Percentiles rank a stretch among this genome's conserved stretches.
Evolutionary conservation across 2,329 filamentous ascomycete genomes (phyloP).

Genomic region (Scedosporium aurantiacum): DNA sequence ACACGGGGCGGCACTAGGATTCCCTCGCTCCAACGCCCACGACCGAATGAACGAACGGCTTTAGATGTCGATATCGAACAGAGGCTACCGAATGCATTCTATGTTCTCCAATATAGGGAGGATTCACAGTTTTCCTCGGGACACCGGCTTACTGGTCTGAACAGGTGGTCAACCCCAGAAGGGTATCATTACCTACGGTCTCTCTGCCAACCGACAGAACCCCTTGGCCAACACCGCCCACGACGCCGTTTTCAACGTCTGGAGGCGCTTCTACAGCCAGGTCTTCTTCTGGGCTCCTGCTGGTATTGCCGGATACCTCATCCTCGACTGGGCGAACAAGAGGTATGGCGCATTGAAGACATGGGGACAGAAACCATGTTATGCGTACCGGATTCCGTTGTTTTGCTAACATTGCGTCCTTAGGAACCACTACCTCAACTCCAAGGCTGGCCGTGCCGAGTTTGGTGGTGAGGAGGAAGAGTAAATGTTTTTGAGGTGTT

Average conservation of each 20-base stretch:
- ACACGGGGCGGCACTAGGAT: background rate
- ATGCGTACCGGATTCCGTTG: background rate
- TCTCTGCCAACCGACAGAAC: slow-evolving; percentile 82
- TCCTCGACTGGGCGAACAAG: slow-evolving; percentile 85
- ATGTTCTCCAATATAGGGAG: background rate
- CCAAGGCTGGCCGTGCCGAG: slow-evolving; percentile 59
- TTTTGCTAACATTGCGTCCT: slow-evolving; percentile 9
- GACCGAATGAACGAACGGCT: background rate
- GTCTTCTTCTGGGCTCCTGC: slow-evolving; percentile 82
- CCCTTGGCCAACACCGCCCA: slow-evolving; percentile 67
- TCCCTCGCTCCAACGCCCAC: background rate
- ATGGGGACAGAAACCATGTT: background rate
- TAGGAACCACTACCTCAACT: slow-evolving; percentile 75
- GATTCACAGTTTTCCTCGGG: background rate
- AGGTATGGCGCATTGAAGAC: slow-evolving; percentile 43
- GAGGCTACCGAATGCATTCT: background rate
- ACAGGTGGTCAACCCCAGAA: slow-evolving; percentile 30
- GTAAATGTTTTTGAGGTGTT: slow-evolving; percentile 18
- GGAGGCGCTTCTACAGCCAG: slow-evolving; percentile 75
- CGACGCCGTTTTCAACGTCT: slow-evolving; percentile 90
- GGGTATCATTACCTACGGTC: slow-evolving; percentile 58
- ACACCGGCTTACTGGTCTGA: background rate
- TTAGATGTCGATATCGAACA: background rate
- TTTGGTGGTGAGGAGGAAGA: slow-evolving; percentile 28
- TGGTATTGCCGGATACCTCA: slow-evolving; percentile 64